Percentiles rank a stretch among this genome's conserved stretches.
phyloP scores from a whole-genome alignment of 176 grass and related monocot genomes.

The Oryza meyeriana region DNA sequence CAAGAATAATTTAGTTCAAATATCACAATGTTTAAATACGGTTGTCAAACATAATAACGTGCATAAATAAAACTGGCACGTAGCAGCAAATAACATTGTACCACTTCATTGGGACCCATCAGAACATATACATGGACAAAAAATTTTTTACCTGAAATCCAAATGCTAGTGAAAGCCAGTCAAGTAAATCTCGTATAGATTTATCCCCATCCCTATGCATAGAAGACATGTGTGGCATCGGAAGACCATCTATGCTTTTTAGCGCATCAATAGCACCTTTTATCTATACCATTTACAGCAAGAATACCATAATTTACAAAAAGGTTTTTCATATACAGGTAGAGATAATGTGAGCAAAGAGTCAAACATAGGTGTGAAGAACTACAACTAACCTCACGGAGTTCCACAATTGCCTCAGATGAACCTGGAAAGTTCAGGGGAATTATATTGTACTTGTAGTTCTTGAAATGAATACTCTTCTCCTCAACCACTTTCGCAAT shows the following conservation, averaged over 20 bases:
- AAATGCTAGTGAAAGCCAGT: constrained; percentile 70
- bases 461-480: constrained; percentile 53
- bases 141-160: constrained; percentile 59
- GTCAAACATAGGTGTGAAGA: background rate
- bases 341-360: constrained; percentile 4
- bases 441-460: constrained; percentile 71
- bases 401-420: constrained; percentile 55
- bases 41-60: constrained; percentile 15
- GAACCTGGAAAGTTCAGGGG: constrained; percentile 57
- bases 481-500: constrained; percentile 47
- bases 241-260: constrained; percentile 48
- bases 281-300: constrained; percentile 45
- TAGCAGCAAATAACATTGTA: background rate
- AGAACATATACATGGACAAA: constrained; percentile 10
- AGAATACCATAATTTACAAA: constrained; percentile 2
- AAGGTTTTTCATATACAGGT: background rate
- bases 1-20: background rate
- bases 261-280: constrained; percentile 48
- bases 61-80: background rate
- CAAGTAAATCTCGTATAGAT: constrained; percentile 59
- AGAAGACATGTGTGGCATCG: constrained; percentile 36
- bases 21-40: constrained; percentile 1
- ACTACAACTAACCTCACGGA: constrained; percentile 36
- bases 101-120: background rate
- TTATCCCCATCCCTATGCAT: constrained; percentile 11